These are phyloP conservation scores for Epichloe brachyelytri DNA, from an alignment of 2,329 filamentous ascomycete genomes.

Conservation along the genomic window DNA sequence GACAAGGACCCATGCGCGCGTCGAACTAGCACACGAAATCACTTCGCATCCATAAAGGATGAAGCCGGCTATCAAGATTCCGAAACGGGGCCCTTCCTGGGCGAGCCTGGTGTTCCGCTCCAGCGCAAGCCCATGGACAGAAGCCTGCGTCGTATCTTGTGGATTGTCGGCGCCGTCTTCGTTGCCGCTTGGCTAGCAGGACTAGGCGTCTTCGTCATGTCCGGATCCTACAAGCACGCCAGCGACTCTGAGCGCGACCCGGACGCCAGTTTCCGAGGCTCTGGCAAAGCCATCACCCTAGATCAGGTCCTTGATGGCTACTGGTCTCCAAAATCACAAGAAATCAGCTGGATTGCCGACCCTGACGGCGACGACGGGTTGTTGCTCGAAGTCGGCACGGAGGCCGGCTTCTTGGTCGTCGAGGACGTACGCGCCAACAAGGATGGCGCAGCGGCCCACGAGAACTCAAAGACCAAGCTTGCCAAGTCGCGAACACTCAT, in stretches of 20 bases:
- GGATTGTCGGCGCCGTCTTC: slow-evolving; percentile 48
- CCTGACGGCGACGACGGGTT: slow-evolving; percentile 71
- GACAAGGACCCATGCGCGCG: slow-evolving; percentile 17
- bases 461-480: slow-evolving; percentile 17
- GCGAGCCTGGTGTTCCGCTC: slow-evolving; percentile 19
- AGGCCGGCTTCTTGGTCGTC: slow-evolving; percentile 67
- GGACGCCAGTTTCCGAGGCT: slow-evolving; percentile 48
- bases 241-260: slow-evolving; percentile 55
- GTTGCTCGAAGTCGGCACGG: slow-evolving; percentile 59
- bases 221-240: slow-evolving; percentile 52
- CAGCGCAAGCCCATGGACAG: slow-evolving; percentile 49
- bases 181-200: slow-evolving; percentile 56
- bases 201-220: slow-evolving; percentile 51
- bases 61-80: slow-evolving; percentile 23
- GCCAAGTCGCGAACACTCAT: slow-evolving; percentile 59
- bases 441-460: slow-evolving; percentile 19
- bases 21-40: slow-evolving; percentile 10
- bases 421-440: slow-evolving; percentile 59
- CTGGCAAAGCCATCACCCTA: slow-evolving; percentile 59
- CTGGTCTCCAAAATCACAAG: slow-evolving; percentile 51
- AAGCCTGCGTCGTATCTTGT: slow-evolving; percentile 48
- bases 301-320: slow-evolving; percentile 54
- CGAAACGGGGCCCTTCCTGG: slow-evolving; percentile 42
- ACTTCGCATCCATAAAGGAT: slow-evolving; percentile 20
- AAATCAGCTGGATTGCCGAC: slow-evolving; percentile 65